Evolutionary conservation across 1,284 basidiomycete species (phyloP).

Genomic region (Laetiporus sulphureus): DNA sequence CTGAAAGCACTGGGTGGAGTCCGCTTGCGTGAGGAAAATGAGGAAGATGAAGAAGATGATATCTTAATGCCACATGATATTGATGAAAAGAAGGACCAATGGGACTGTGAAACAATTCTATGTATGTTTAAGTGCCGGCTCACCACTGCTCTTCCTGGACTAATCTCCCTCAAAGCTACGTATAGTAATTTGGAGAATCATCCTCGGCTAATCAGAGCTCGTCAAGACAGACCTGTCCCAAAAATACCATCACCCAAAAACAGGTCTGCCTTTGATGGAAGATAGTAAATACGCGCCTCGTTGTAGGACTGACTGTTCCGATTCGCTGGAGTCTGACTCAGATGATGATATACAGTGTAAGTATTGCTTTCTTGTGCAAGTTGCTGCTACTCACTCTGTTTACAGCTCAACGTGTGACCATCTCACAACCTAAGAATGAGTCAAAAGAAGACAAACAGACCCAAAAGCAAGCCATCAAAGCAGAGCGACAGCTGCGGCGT

Average conservation of each 20-base stretch:
- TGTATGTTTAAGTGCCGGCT: conserved; percentile 55
- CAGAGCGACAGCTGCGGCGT: conserved; percentile 69
- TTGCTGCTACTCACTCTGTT: too few relatives aligned
- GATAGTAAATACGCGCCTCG: conserved; percentile 20
- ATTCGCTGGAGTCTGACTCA: conserved; percentile 16
- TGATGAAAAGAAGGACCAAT: conserved; percentile 72
- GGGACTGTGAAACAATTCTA: conserved; percentile 94
- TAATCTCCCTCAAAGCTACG: conserved; percentile 54
- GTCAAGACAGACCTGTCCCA: conserved; percentile 44
- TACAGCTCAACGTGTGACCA: conserved; percentile 36
- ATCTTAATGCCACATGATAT: conserved; percentile 46
- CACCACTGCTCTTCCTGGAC: conserved; percentile 1
- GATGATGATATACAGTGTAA: conserved; percentile 31
- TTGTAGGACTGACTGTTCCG: conserved; percentile 9
- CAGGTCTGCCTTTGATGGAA: conserved; percentile 62
- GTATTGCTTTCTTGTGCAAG: conserved; percentile 5
- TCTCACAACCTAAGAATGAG: conserved; percentile 75
- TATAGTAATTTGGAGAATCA: conserved; percentile 95
- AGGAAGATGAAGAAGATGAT: conserved; percentile 41
- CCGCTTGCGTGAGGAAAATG: conserved; percentile 36
- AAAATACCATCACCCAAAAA: conserved; percentile 73
- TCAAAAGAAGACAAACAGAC: conserved; percentile 81
- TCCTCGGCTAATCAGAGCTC: conserved; percentile 74
- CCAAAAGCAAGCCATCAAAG: conserved; percentile 86
- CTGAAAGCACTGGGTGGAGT: conserved; percentile 74